Evolutionary conservation across 148 eudicot genomes (phyloP), one percentile per base, ranked within the genome.

Genomic region (Euryodendron excelsum): DNA sequence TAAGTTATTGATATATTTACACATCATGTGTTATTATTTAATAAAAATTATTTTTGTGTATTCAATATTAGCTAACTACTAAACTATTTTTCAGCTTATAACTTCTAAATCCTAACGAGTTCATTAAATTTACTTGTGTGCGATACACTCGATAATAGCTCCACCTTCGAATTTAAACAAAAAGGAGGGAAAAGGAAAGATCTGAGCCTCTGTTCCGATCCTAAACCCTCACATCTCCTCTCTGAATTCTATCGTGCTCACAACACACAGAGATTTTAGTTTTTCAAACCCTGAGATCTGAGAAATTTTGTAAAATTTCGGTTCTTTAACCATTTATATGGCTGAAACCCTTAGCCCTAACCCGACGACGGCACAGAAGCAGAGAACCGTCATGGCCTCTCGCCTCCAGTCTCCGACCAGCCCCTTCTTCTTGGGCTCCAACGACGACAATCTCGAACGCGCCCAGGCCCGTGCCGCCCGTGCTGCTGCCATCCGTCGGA

Each of bases 381-480:
- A 72, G 34, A 84, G 90, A 30, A 72, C 4, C 45, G 45, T 9
- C 3, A 60, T 80, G 28, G 63, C 91, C 33, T 72, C 88, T 13
- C 76, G 84, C 30, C 86, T 90, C 75, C 88, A 87, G 56, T 91
- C 98, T 12, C 98, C 99, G 5, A 82, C 84, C 0, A 91, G 92
- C 69, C 91, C 96, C 11, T 90, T 93, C 82, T 78, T 89, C 75
- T 48, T 94, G 14, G 96, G 91, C 47, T 91, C 98, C 69, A 96
- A 96, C 77, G 91, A 96, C 65, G 99, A 96, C 86, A 79, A 89
- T 18, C 93, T 90, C 47, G 99, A 96, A 80, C 93, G 99, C 53
- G 99, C 94, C 39, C 97, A 93, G 80, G 98, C 98, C 78, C 94
- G 99, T 45, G 96, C 94, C 3, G 97, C 97, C 58, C 94, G 96